Base-by-base conservation (phyloP, 495 filamentous ascomycete genomes). In the Tetracladium setigerum region DNA sequence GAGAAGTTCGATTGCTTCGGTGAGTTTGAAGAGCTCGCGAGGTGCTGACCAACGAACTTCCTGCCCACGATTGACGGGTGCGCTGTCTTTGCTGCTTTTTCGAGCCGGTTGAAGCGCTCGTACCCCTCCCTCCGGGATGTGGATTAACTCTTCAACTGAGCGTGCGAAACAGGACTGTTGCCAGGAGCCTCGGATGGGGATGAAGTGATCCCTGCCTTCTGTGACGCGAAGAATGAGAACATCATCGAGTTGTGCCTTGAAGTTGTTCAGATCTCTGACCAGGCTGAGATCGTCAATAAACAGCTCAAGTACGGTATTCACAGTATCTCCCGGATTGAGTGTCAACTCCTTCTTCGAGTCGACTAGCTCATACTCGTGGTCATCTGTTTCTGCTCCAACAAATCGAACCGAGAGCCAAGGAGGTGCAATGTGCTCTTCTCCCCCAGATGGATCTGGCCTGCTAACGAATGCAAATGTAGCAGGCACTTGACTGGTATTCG, bases 191-290 rank as follows among this genome's bases (percentile, higher is more conserved):
- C 72, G 76, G 7, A 94, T 70, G 1, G 89, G 81, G 39, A 99
- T 77, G 61, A 99, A 99, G 61, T 96, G 84, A 52, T 99, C 92
- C 41, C 88, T 76, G 1, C 92, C 92, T 39, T 82, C 77, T 8
- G 78, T 73, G 8, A 97, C 86, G 9, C 89, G 83, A n/a, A 99
- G 75, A 5, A 99, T 80, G 18, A 97, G 69, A 8, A 96, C 82
- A 56, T 97, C 90, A 48, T 95, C 89, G 1, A 96, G 69, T 7
- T 70, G 70, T 4, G 69, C 56, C 15, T 71, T 66, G 9, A 76
- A 76, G 24, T 83, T 70, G 55, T 96, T 96, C n/a, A 97, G 72
- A 8, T 67, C 63, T 14, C 76, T 76, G 2, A 86, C 77, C n/a
- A 80, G 72, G 2, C 73, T 57, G 11, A 87, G 67, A 38, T 79